Percentiles rank a stretch among this genome's conserved stretches.
Evolutionary conservation across 2,329 filamentous ascomycete genomes (phyloP).

Genomic region (Leptographium lundbergii): DNA sequence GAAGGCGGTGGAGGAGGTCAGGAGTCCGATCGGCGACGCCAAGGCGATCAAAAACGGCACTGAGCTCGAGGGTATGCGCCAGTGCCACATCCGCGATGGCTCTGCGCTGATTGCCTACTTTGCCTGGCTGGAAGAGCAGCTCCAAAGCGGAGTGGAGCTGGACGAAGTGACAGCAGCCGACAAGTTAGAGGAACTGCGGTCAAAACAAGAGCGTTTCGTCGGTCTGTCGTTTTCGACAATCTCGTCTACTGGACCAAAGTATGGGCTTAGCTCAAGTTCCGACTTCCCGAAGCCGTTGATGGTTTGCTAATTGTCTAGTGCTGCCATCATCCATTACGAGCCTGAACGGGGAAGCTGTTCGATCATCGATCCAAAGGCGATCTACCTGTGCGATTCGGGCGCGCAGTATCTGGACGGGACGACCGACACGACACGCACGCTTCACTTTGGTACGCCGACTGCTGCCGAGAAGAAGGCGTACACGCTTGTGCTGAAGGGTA

Average conservation of each 20-base stretch:
- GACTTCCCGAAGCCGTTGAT: background rate
- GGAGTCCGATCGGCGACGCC: slow-evolving; percentile 78
- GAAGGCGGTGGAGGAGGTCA: slow-evolving; percentile 68
- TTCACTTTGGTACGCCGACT: slow-evolving; percentile 81
- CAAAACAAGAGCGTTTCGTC: slow-evolving; percentile 60
- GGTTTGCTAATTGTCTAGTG: slow-evolving; percentile 37
- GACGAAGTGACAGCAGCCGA: slow-evolving; percentile 90
- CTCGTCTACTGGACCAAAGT: slow-evolving; percentile 76
- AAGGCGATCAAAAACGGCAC: slow-evolving; percentile 91
- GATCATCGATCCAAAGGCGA: slow-evolving; percentile 66
- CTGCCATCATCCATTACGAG: slow-evolving; percentile 91
- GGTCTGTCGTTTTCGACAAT: slow-evolving; percentile 94
- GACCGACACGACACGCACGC: slow-evolving; percentile 85
- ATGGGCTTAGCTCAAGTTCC: slow-evolving; percentile 19
- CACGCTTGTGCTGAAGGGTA: slow-evolving; percentile 86
- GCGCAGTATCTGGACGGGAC: slow-evolving; percentile 95
- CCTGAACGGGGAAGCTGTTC: slow-evolving; percentile 75
- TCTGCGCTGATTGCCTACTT: slow-evolving; percentile 87
- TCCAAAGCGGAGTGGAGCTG: slow-evolving; percentile 59
- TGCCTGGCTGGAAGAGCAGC: slow-evolving; percentile 87
- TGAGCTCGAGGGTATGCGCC: slow-evolving; percentile 84
- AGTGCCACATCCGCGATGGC: slow-evolving; percentile 87
- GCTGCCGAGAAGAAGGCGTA: slow-evolving; percentile 79
- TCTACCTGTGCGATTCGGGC: slow-evolving; percentile 95
- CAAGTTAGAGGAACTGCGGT: slow-evolving; percentile 68